Percentiles rank a stretch among this genome's conserved stretches.
Conservation (phyloP, 116 monocot genomes). For the Papilionanthe hybrid region DNA sequence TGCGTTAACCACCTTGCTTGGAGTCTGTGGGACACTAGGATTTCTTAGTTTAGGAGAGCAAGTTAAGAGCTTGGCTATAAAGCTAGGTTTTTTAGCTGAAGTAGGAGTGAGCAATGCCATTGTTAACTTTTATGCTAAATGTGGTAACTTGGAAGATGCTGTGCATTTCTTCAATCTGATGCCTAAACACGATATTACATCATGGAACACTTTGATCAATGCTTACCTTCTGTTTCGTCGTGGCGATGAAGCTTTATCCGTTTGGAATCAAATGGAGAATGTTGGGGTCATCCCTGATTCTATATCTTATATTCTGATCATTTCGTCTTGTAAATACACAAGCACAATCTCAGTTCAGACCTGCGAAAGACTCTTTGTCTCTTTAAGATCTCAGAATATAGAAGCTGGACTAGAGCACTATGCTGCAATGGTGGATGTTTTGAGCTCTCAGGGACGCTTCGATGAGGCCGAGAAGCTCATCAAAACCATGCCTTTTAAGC, state of each 20-base stretch:
- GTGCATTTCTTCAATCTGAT: conserved; percentile 50
- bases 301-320: conserved; percentile 44
- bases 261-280: conserved; percentile 57
- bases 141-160: conserved; percentile 55
- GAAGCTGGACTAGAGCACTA: conserved; percentile 61
- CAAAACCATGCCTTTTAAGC: conserved; percentile 51
- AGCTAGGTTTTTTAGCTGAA: conserved; percentile 34
- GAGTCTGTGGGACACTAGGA: conserved; percentile 61
- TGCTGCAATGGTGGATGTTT: conserved; percentile 57
- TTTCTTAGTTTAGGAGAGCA: conserved; percentile 62
- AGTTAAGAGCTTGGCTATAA: conserved; percentile 45
- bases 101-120: conserved; percentile 48
- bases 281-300: conserved; percentile 44
- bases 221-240: conserved; percentile 55
- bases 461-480: conserved; percentile 63
- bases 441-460: conserved; percentile 55
- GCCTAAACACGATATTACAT: conserved; percentile 43
- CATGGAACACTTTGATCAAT: conserved; percentile 76
- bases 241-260: conserved; percentile 54
- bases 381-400: conserved; percentile 42
- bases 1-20: conserved; percentile 43
- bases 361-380: conserved; percentile 51
- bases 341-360: conserved; percentile 31
- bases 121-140: conserved; percentile 77
- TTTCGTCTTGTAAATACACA: conserved; percentile 71